These are phyloP conservation scores for Scolecobasidium constrictum DNA, from an alignment of 2,329 filamentous ascomycete species.

Conservation along the genomic window DNA sequence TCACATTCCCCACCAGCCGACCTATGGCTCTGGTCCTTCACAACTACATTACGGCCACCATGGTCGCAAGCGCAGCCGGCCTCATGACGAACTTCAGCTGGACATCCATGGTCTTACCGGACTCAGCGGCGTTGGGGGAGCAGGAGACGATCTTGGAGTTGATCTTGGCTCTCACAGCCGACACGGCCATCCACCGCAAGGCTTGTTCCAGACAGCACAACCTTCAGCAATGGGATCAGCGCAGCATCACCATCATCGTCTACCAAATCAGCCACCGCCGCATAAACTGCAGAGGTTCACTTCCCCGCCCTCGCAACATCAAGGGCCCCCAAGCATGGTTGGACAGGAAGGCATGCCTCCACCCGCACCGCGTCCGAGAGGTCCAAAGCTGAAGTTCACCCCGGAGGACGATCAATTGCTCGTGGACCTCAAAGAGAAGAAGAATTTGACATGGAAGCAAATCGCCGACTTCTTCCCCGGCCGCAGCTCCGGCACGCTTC, in stretches of 20 bases:
- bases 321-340: conserved; percentile 71
- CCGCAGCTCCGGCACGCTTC: conserved; percentile 77
- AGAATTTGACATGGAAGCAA: conserved; percentile 93
- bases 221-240: conserved; percentile 26
- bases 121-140: conserved; percentile 24
- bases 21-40: conserved; percentile 17
- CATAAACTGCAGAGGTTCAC: conserved; percentile 52
- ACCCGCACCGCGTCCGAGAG: conserved; percentile 68
- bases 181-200: conserved; percentile 20
- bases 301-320: conserved; percentile 25
- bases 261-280: conserved; percentile 62
- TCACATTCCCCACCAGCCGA: conserved; percentile 25
- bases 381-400: conserved; percentile 89
- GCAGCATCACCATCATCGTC: conserved; percentile 66
- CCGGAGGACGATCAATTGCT: conserved; percentile 81
- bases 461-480: conserved; percentile 95
- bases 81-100: conserved; percentile 25
- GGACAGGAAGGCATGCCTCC: conserved; percentile 79
- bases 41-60: conserved; percentile 19
- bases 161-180: conserved; percentile 25
- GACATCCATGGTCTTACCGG: conserved; percentile 28
- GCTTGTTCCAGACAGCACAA: conserved; percentile 15
- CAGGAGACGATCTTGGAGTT: conserved; percentile 22
- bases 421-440: conserved; percentile 87
- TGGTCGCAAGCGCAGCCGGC: conserved; percentile 32